Percentiles rank a stretch among this genome's conserved stretches.
phyloP scores from a whole-genome alignment of 441 rosid species.

The Croton laevigatus region DNA sequence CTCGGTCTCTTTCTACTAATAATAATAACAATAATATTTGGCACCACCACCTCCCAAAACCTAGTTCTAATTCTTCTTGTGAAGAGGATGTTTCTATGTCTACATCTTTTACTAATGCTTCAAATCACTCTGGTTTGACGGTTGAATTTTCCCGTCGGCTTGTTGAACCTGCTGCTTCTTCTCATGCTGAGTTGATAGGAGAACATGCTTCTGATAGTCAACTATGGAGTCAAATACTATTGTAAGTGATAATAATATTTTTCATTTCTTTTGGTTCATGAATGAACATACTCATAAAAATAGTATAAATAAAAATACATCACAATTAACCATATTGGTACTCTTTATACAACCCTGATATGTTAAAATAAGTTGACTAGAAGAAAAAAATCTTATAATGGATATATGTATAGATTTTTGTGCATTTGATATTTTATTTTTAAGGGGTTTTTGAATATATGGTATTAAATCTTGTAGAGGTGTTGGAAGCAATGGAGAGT shows the following conservation, averaged over 20 bases:
- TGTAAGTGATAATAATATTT: slow-evolving; percentile 34
- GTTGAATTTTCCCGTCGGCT: slow-evolving; percentile 51
- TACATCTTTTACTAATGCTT: slow-evolving; percentile 48
- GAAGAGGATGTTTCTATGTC: slow-evolving; percentile 62
- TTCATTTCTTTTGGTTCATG: not conserved
- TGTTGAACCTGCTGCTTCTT: slow-evolving; percentile 36
- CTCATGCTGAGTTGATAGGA: slow-evolving; percentile 42
- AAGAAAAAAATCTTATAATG: slow-evolving; percentile 27
- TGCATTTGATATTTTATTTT: not conserved
- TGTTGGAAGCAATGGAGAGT: slow-evolving; percentile 43
- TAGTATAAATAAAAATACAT: not conserved
- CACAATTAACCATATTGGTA: not conserved
- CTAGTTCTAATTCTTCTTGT: slow-evolving; percentile 49
- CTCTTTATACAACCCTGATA: slow-evolving; percentile 9
- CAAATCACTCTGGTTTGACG: slow-evolving; percentile 61
- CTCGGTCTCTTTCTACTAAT: slow-evolving; percentile 30
- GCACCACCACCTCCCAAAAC: slow-evolving; percentile 42
- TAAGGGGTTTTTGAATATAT: not conserved
- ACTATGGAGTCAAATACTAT: slow-evolving; percentile 60
- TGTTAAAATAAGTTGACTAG: slow-evolving; percentile 20
- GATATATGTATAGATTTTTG: slow-evolving; percentile 18
- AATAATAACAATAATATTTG: slow-evolving; percentile 16
- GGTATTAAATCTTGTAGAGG: slow-evolving; percentile 24
- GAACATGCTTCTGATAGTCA: slow-evolving; percentile 59
- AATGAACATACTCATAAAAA: not conserved